These are phyloP conservation scores for Arthromyces matolae DNA, from an alignment of 768 basidiomycete species.

Conservation along the genomic window DNA sequence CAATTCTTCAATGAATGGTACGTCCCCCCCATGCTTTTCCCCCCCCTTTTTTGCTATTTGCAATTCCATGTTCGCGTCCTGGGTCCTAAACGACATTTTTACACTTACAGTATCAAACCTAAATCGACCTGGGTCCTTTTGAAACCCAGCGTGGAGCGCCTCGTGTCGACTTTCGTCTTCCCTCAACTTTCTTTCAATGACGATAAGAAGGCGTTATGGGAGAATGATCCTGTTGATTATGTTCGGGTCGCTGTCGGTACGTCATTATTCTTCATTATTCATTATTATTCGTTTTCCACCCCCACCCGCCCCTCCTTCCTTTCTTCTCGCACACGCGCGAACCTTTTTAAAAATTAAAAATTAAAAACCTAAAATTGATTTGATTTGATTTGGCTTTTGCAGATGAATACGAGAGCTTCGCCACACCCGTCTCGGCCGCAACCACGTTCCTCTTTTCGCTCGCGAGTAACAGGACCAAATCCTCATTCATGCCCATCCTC, in stretches of 20 bases:
- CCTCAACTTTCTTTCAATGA: constrained; percentile 81
- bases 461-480: constrained; percentile 74
- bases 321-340: too few species aligned
- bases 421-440: constrained; percentile 73
- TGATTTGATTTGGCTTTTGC: not conserved
- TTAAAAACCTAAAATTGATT: too few species aligned
- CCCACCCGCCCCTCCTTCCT: too few species aligned
- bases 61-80: too few species aligned
- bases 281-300: too few species aligned
- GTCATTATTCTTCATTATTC: constrained; percentile 13
- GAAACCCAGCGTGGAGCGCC: constrained; percentile 77
- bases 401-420: constrained; percentile 83
- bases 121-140: constrained; percentile 87
- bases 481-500: constrained; percentile 79
- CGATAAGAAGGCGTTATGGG: constrained; percentile 66
- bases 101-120: constrained; percentile 93
- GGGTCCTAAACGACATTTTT: too few species aligned
- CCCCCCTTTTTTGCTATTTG: too few species aligned
- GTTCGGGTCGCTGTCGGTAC: constrained; percentile 71
- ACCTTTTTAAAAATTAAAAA: too few species aligned
- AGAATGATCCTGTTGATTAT: constrained; percentile 81
- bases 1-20: constrained; percentile 88
- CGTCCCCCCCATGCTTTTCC: constrained; percentile 18
- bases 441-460: constrained; percentile 78
- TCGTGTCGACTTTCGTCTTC: constrained; percentile 82